Evolutionary conservation across 176 grass and related monocot genomes (phyloP).

Genomic region (Lolium perenne): DNA sequence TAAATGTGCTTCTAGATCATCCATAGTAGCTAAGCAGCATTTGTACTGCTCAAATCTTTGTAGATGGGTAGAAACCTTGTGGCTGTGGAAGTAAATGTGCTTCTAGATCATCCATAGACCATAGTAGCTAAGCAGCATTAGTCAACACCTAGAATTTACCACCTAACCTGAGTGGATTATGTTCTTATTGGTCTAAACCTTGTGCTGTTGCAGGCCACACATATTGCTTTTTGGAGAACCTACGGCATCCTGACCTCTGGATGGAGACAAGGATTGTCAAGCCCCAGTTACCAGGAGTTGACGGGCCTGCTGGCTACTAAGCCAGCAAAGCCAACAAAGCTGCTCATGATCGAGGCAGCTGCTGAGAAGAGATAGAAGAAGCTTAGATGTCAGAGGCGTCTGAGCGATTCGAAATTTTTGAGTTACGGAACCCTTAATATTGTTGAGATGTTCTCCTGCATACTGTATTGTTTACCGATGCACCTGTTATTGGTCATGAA

Average conservation of each 20-base stretch:
- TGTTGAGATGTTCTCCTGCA: background rate
- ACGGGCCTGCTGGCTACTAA: slow-evolving; percentile 49
- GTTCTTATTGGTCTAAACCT: background rate
- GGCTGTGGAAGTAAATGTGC: too few relatives aligned
- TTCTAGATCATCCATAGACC: too few relatives aligned
- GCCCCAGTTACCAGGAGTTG: slow-evolving; percentile 57
- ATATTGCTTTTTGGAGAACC: slow-evolving; percentile 73
- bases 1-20: background rate
- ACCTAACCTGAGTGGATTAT: background rate
- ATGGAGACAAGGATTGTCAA: slow-evolving; percentile 48
- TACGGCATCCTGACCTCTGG: slow-evolving; percentile 78
- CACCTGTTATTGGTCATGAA: slow-evolving; percentile 4
- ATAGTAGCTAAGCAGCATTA: too few relatives aligned
- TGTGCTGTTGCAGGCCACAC: slow-evolving; percentile 56
- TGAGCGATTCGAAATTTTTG: slow-evolving; percentile 28
- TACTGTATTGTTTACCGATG: background rate
- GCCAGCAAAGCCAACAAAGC: slow-evolving; percentile 26
- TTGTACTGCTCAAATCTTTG: background rate
- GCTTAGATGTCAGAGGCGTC: slow-evolving; percentile 30
- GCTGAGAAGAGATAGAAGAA: slow-evolving; percentile 48
- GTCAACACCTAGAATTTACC: background rate
- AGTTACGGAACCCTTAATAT: slow-evolving; percentile 22
- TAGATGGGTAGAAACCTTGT: background rate
- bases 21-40: background rate
- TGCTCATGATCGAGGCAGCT: slow-evolving; percentile 47